phyloP scores from a whole-genome alignment of 202 grass and related monocot species.

The Setaria italica region DNA sequence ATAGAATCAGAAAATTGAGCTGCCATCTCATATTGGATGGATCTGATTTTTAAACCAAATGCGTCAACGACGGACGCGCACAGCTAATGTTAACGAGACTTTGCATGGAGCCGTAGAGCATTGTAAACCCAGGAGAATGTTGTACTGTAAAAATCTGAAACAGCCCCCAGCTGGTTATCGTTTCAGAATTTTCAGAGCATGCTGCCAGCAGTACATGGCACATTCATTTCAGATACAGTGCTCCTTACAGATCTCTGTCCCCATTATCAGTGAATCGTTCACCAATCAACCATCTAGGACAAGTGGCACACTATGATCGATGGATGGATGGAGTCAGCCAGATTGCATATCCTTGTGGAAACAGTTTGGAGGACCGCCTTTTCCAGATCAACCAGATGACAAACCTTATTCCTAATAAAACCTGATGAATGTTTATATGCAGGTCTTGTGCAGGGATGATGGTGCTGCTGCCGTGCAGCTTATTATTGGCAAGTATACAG shows the following conservation, averaged over 20 bases:
- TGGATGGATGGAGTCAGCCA: neutral
- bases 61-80: too few relatives aligned
- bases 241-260: neutral
- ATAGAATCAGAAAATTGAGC: too few relatives aligned
- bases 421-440: neutral
- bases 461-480: neutral
- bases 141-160: neutral
- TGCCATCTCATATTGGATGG: neutral
- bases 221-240: neutral
- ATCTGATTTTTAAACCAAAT: neutral
- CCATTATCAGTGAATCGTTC: neutral
- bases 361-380: neutral
- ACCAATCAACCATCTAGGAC: neutral
- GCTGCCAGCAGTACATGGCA: neutral
- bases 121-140: too few relatives aligned
- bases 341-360: neutral
- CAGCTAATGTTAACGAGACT: too few relatives aligned
- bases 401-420: constrained; percentile 18
- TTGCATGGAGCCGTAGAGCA: too few relatives aligned
- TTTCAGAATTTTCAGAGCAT: neutral
- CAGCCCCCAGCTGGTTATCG: neutral
- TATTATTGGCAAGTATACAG: neutral
- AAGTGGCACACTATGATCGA: neutral
- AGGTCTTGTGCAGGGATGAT: neutral
- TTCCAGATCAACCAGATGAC: constrained; percentile 1